phyloP scores from a whole-genome alignment of 2,329 filamentous ascomycete species.

The Sporothrix schenckii region DNA sequence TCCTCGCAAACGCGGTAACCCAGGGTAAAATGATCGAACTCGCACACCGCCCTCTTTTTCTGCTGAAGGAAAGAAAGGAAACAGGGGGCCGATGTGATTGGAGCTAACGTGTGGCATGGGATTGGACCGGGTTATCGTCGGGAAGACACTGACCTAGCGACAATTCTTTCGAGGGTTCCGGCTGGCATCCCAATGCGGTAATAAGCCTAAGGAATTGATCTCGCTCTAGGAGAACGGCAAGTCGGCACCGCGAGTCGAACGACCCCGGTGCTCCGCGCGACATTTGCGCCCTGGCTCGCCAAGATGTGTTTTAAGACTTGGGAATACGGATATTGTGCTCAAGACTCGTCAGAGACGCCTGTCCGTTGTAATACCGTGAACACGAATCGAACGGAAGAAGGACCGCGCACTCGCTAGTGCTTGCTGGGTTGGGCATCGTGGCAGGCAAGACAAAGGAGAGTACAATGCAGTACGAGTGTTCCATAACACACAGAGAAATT shows the following conservation, averaged over 20 bases:
- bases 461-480: not conserved
- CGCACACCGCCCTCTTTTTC: conserved; percentile 5
- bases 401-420: not conserved
- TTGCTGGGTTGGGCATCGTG: not conserved
- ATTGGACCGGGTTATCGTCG: not conserved
- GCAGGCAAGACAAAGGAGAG: not conserved
- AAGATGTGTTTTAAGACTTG: too few species aligned
- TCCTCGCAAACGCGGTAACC: not conserved
- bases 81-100: not conserved
- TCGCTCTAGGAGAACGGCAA: conserved; percentile 20
- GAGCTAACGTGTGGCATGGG: not conserved
- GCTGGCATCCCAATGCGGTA: not conserved
- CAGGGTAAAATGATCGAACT: not conserved
- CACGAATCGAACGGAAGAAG: not conserved
- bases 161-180: conserved; percentile 14
- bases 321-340: conserved; percentile 1
- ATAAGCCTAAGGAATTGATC: not conserved
- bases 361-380: not conserved
- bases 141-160: conserved; percentile 11
- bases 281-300: not conserved
- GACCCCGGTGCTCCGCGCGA: conserved; percentile 3
- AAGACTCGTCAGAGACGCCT: not conserved
- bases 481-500: not conserved
- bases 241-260: conserved; percentile 13
- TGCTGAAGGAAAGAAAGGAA: not conserved